Evolutionary conservation across 805 yeast species (phyloP).

Genomic region (Cyberlindnera saturnus): DNA sequence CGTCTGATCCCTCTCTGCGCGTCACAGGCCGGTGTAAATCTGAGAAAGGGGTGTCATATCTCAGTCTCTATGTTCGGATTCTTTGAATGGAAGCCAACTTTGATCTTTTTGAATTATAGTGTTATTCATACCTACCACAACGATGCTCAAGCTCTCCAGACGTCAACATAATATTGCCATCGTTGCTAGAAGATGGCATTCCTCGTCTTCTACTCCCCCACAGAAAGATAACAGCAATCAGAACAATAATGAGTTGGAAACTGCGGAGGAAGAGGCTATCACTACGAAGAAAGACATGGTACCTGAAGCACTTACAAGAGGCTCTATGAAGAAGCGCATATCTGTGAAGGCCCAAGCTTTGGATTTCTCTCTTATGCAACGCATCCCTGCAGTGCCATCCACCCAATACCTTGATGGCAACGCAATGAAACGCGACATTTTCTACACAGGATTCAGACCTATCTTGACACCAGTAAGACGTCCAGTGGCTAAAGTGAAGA

Average conservation of each 20-base stretch:
- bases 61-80: no score
- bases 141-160: neutral
- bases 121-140: no score
- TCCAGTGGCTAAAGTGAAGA: slow-evolving; percentile 13
- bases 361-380: neutral
- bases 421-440: slow-evolving; percentile 16
- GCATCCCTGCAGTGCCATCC: slow-evolving; percentile 20
- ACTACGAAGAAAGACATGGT: neutral
- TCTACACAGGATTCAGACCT: slow-evolving; percentile 22
- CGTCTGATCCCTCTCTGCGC: no score
- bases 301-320: neutral
- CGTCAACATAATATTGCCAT: no score
- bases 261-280: neutral
- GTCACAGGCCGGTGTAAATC: no score
- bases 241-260: slow-evolving; percentile 5
- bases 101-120: no score
- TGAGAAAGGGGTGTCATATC: no score
- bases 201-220: slow-evolving; percentile 16
- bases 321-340: slow-evolving; percentile 9
- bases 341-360: slow-evolving; percentile 4
- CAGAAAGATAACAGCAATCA: slow-evolving; percentile 5
- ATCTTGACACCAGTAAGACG: slow-evolving; percentile 19
- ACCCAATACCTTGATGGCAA: slow-evolving; percentile 20
- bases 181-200: slow-evolving; percentile 12
- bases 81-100: no score